Evolutionary conservation across 371 early-diverging fungal genomes (phyloP), one percentile per base, ranked within the genome.

Genomic region (Dichotomocladium elegans): DNA sequence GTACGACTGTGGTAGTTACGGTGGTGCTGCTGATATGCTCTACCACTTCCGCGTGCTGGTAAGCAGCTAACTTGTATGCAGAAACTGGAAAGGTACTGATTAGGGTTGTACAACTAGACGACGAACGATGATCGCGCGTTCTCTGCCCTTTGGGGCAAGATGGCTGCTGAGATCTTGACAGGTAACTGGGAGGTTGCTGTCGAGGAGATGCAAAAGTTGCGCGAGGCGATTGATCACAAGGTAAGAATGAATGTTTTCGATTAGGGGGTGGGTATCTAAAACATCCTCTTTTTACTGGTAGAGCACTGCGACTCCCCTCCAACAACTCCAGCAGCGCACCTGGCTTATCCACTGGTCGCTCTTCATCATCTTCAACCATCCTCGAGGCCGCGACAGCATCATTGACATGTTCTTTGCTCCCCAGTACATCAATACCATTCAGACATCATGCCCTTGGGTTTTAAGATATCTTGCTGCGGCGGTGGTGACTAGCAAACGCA

Each of bases 281-380:
- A 15, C 3, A 48, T n/a, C 3, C n/a, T 29, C 29, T 15, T 19
- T 10, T n/a, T 27, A 15, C 8, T 26, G 24, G 26, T 31, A 53
- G 53, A 45, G 53, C 30, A 41, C 37, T 51, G 61, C 77, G 28
- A 75, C 87, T 46, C 87, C 92, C 45, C 76, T 89, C 22, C 91
- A 90, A 54, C 93, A 93, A 70, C 86, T 96, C 46, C 89, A 94
- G 64, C 91, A 92, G 68, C 89, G 95, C 50, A 86, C 91, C 41
- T 93, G 93, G 91, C 76, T 95, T 53, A 83, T 96, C 64, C 95
- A 95, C 81, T 95, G 96, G 95, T 89, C 93, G 24, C 77, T 96
- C 57, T 95, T 95, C 68, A 92, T 96, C 28, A 94, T 94, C 79
- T 96, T 96, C 81, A 95, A 95, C 79, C 95, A 96, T 70, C 90